These are phyloP conservation scores for Mucor racemosus DNA, from an alignment of 371 early-diverging fungal species.

Conservation along the genomic window DNA sequence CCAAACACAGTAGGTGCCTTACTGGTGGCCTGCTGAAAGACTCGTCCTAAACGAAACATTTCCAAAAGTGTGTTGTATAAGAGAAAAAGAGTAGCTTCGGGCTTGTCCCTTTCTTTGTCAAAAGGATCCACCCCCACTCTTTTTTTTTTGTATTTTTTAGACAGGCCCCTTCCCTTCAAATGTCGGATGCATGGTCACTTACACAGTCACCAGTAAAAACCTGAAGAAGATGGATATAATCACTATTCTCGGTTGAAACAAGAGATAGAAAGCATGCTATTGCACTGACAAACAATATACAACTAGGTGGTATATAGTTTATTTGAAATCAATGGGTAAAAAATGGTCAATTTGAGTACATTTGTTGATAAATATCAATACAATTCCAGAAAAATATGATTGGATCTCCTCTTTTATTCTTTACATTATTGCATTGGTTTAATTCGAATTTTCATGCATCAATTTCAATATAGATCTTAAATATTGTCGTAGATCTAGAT, in stretches of 20 bases:
- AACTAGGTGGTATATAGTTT: neutral
- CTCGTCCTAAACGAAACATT: constrained; percentile 32
- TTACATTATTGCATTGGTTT: neutral
- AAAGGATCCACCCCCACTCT: neutral
- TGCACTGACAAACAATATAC: neutral
- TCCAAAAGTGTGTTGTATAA: neutral
- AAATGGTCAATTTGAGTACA: neutral
- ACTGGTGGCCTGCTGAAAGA: constrained; percentile 19
- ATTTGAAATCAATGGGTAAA: neutral
- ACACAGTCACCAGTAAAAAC: neutral
- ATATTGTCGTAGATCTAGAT: too few relatives aligned
- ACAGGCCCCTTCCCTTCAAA: constrained; percentile 12
- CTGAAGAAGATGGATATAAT: neutral
- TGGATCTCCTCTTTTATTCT: neutral
- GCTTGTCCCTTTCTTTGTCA: neutral
- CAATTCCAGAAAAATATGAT: neutral
- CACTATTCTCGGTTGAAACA: neutral
- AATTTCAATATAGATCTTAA: too few relatives aligned
- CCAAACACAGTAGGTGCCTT: constrained; percentile 22
- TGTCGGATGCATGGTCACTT: constrained; percentile 2
- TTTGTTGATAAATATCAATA: neutral
- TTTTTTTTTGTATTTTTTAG: constrained; percentile 3
- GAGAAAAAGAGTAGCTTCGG: constrained; percentile 1
- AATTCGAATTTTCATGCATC: neutral
- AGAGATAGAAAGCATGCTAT: too few relatives aligned